Percentiles rank a stretch among this genome's conserved stretches.
Conservation (phyloP, 164 flowering plant species). For the Saururus chinensis region DNA sequence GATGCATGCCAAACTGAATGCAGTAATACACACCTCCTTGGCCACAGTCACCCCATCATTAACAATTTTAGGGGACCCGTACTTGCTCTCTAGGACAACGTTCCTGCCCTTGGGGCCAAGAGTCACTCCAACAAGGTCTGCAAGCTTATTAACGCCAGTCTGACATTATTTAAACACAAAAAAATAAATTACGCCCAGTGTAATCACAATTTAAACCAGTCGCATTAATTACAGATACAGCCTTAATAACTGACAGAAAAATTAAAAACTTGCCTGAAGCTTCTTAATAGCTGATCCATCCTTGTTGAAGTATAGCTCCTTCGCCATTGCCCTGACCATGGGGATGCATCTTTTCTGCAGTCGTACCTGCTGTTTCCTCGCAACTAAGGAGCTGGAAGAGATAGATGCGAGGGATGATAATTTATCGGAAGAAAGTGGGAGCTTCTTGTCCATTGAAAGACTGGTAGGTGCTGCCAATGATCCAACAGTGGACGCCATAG, state of each 20-base stretch:
- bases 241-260: too few species aligned
- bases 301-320: constrained; percentile 89
- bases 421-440: constrained; percentile 27
- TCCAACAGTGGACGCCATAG: constrained; percentile 70
- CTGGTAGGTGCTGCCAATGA: constrained; percentile 40
- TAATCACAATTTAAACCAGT: not conserved
- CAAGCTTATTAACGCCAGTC: constrained; percentile 96
- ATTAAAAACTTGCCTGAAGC: constrained; percentile 47
- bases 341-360: constrained; percentile 25
- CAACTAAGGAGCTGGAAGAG: constrained; percentile 33
- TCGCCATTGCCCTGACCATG: constrained; percentile 65
- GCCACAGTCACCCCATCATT: constrained; percentile 99
- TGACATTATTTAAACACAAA: constrained; percentile 11
- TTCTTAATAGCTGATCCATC: constrained; percentile 87
- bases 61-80: constrained; percentile 94
- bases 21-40: constrained; percentile 34
- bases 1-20: not conserved
- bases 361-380: constrained; percentile 26
- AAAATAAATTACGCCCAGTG: not conserved
- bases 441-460: constrained; percentile 30
- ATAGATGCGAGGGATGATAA: constrained; percentile 55
- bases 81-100: constrained; percentile 96
- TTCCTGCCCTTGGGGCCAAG: constrained; percentile 98
- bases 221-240: not conserved
- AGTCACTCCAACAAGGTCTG: constrained; percentile 94